Evolutionary conservation across 1,284 basidiomycete genomes (phyloP), one percentile per base, ranked within the genome.

Genomic region (Tilletia horrida): DNA sequence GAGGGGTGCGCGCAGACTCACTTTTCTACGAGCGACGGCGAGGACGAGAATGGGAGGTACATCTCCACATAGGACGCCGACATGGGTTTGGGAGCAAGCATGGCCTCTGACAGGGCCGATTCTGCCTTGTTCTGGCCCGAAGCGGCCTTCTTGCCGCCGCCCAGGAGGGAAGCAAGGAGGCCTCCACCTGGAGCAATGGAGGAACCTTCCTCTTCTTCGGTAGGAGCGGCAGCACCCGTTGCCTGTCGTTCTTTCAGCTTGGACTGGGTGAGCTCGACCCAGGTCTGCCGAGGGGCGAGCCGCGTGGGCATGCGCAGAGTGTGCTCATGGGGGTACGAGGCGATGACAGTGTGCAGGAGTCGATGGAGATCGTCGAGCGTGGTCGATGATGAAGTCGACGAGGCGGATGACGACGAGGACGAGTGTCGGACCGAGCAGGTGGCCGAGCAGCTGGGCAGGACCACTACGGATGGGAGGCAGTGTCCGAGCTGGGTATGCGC

Each of bases 11-110:
- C 35, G 35, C 4, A 4, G 35, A 48, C 50, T 52, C 50, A 52
- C 55, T 59, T 59, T 18, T 59, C 55, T 3, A 59, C 55, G 1
- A 59, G 55, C 27, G 55, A 59, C 14, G 55, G 55, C 55, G 55
- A 59, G 29, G 55, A 59, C 27, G 55, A 59, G 70, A 83, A 83
- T 3, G 69, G 74, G 11, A 83, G 74, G 40, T 79, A 77, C 61
- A 82, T 72, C 66, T 76, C 73, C 52, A 81, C 75, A 66, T 78
- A 83, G 50, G 78, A 81, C 44, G 81, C 81, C 35, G 72, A 69
- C 79, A 81, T 81, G 14, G 72, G 70, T 48, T 75, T 77, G 40
- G 76, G 74, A 48, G 68, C 65, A 57, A 72, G 67, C 61, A 76
- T 65, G 23, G 43, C 21, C 55, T 63, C 45, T 13, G 55, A 35